Evolutionary conservation across 78 protist genomes (phyloP), one percentile per base, ranked within the genome.

Genomic region (Dictyostelium intermedium): DNA sequence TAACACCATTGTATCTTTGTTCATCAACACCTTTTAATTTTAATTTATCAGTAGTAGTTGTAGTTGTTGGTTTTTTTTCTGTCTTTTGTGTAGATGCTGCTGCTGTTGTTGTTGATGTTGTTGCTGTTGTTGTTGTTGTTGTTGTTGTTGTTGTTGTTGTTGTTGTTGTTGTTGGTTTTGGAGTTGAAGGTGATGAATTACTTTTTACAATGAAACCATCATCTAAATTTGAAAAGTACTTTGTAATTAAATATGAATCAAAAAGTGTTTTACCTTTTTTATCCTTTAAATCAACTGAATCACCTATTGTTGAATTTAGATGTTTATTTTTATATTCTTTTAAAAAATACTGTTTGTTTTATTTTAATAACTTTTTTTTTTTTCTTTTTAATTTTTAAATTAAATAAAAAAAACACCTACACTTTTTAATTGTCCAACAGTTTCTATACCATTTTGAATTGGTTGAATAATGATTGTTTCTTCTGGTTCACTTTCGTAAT

Each of bases 401-500:
- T 6, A 7, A 76, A 4, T 27, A 1, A 27, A 25, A 78, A 34
- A 18, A 1, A 0, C 3, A 80, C 86, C n/a, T 41, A 89, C 94
- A 34, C 50, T 61, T 80, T 89, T 89, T 76, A 89, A 81, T 66
- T 89, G 86, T 30, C 16, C 16, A 6, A 89, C 63, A 11, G 87
- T 69, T 70, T 80, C 32, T 32, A 80, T 3, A 39, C 34, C 77
- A 25, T 25, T 18, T 18, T 66, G 30, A 43, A 23, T 8, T 50
- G 69, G 70, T 80, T 80, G 85, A 56, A 63, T 63, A 70, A 89
- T 89, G 2, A 78, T 43, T 32, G 94, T 89, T 41, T 43, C 73
- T 56, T 89, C 94, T 32, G 94, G 94, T 45, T 78, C 63, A 18
- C 47, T 27, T 81, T 89, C 94, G 81, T 32, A 80, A 50, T 89